Percentiles rank a stretch among this genome's conserved stretches.
Conservation (phyloP, 768 basidiomycete species). For the Mycena rebaudengoi region DNA sequence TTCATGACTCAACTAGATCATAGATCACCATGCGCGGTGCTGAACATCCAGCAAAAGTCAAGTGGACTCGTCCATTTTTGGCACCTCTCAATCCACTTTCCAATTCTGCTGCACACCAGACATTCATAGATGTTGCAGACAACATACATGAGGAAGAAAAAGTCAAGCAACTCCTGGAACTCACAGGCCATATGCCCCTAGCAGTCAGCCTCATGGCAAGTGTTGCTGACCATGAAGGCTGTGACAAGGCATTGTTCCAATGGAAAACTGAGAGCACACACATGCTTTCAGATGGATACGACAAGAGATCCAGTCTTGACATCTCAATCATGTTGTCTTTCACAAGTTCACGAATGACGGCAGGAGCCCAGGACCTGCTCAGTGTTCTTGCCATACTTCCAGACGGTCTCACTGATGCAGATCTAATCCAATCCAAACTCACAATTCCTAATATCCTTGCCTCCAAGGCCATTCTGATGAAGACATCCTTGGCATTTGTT, state of each 20-base stretch:
- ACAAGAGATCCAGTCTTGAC: constrained; percentile 13
- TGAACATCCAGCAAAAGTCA: neutral
- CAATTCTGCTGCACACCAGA: neutral
- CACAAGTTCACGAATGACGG: constrained; percentile 11
- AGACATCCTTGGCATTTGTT: constrained; percentile 1
- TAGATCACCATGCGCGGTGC: constrained; percentile 16
- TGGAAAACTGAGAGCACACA: neutral
- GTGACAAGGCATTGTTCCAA: neutral
- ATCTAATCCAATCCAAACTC: neutral
- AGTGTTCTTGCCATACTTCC: constrained; percentile 7
- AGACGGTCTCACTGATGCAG: constrained; percentile 1
- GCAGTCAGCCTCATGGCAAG: constrained; percentile 13
- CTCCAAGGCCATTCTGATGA: neutral
- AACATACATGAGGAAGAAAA: neutral
- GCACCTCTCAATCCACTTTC: constrained; percentile 1
- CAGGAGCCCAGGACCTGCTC: constrained; percentile 4
- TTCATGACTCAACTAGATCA: too few species aligned
- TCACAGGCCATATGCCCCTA: constrained; percentile 6
- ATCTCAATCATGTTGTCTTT: constrained; percentile 15
- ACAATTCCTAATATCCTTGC: neutral
- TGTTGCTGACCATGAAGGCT: constrained; percentile 5
- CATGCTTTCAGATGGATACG: constrained; percentile 10
- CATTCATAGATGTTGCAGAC: constrained; percentile 8
- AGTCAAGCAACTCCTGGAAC: neutral
- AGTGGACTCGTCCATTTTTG: constrained; percentile 13